Evolutionary conservation across 106 monocot species (phyloP).

Genomic region (Allium cepa): DNA sequence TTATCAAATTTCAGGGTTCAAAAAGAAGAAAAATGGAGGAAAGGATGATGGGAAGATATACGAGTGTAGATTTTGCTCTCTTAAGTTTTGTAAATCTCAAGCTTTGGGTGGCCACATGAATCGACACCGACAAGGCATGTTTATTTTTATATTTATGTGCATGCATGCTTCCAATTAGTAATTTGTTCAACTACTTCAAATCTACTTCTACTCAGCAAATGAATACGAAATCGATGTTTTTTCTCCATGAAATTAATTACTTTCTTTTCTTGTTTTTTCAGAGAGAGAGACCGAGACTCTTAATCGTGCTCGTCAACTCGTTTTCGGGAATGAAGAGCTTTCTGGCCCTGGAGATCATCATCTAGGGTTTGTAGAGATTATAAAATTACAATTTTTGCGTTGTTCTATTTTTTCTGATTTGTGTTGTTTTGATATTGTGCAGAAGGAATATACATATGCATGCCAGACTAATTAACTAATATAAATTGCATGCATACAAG

Average conservation of each 20-base stretch:
- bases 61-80: constrained; percentile 92
- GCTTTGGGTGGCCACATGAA: constrained; percentile 99
- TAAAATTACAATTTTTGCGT: background rate
- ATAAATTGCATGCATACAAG: background rate
- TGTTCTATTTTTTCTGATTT: background rate
- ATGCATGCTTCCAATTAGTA: too few relatives aligned
- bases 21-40: constrained; percentile 67
- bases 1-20: constrained; percentile 26
- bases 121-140: constrained; percentile 88
- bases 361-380: constrained; percentile 39
- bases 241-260: background rate
- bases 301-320: constrained; percentile 89
- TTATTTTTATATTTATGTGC: background rate
- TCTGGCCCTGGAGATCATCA: constrained; percentile 37
- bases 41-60: constrained; percentile 79
- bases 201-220: background rate
- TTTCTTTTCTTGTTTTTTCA: constrained; percentile 11
- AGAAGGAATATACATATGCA: background rate
- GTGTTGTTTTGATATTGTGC: background rate
- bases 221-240: too few relatives aligned
- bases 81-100: constrained; percentile 98
- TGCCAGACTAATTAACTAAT: too few relatives aligned
- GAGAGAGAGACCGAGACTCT: constrained; percentile 98
- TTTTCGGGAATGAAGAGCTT: constrained; percentile 70
- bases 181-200: background rate